These are phyloP conservation scores for Rhexocercosporidium sp. DNA, from an alignment of 2,329 filamentous ascomycete species.

Conservation along the genomic window DNA sequence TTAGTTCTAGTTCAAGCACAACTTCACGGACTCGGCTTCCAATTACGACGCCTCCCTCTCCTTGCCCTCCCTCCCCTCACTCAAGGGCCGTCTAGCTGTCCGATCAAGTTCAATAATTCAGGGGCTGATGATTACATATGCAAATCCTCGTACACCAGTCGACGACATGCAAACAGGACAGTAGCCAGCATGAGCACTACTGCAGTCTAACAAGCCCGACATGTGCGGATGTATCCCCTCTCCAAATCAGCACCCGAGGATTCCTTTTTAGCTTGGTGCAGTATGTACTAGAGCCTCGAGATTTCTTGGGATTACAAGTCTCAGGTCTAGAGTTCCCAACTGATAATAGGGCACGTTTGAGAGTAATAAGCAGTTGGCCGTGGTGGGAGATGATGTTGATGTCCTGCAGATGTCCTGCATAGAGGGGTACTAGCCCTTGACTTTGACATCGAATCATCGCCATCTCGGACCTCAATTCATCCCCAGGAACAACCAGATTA, in stretches of 20 bases:
- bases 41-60: not conserved
- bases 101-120: not conserved
- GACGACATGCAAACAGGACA: not conserved
- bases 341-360: not conserved
- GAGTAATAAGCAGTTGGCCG: not conserved
- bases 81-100: not conserved
- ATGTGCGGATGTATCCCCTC: not conserved
- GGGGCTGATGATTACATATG: slow-evolving; percentile 1
- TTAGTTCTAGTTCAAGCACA: not conserved
- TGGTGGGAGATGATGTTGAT: not conserved
- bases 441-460: slow-evolving; percentile 6
- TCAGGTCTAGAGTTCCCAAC: not conserved
- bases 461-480: not conserved
- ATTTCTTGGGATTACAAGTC: not conserved
- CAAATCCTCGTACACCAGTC: not conserved
- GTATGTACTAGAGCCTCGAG: not conserved
- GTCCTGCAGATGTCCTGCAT: slow-evolving; percentile 11
- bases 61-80: not conserved
- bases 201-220: not conserved
- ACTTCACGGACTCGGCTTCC: slow-evolving; percentile 8
- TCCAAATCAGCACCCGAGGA: not conserved
- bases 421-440: not conserved
- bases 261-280: not conserved
- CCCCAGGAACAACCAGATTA: slow-evolving; percentile 9
- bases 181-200: not conserved